A percentile compares a stretch with the other conserved stretches of the same genome.
phyloP scores from a whole-genome alignment of 2,329 filamentous ascomycete species.

The Sordariomycetes sp. region DNA sequence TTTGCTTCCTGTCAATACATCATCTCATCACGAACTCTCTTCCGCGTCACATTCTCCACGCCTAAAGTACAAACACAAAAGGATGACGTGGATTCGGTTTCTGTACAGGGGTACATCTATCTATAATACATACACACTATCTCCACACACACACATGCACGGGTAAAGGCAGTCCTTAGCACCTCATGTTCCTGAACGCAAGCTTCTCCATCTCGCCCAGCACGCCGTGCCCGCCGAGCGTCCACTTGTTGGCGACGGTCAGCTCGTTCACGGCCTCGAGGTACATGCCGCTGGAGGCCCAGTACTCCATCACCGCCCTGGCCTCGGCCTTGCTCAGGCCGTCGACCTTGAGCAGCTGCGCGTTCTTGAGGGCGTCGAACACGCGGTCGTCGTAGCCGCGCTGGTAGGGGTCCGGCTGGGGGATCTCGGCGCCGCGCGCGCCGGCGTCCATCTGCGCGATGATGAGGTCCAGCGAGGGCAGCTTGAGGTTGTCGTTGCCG shows the following conservation, averaged over 20 bases:
- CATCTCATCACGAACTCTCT: not conserved
- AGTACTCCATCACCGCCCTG: slow-evolving; percentile 81
- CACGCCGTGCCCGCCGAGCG: slow-evolving; percentile 67
- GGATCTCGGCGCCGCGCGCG: slow-evolving; percentile 23
- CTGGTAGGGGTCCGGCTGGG: slow-evolving; percentile 40
- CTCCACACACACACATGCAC: not conserved
- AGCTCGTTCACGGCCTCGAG: slow-evolving; percentile 59
- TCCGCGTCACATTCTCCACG: not conserved
- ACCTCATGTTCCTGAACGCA: slow-evolving; percentile 35
- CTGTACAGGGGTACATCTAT: not conserved
- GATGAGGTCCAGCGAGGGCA: slow-evolving; percentile 58
- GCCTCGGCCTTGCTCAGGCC: slow-evolving; percentile 68
- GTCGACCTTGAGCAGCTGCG: slow-evolving; percentile 45
- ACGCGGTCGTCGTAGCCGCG: slow-evolving; percentile 46
- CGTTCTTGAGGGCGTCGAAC: slow-evolving; percentile 38
- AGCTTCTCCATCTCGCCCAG: slow-evolving; percentile 78
- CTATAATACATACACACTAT: not conserved
- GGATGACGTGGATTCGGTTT: not conserved
- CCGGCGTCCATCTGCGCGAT: slow-evolving; percentile 45
- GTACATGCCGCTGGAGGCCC: slow-evolving; percentile 74
- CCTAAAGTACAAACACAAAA: not conserved
- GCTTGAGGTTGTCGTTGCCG: slow-evolving; percentile 55
- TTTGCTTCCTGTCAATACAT: not conserved
- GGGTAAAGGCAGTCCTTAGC: slow-evolving; percentile 17
- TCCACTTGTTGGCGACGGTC: slow-evolving; percentile 74